phyloP scores from a whole-genome alignment of 2,329 filamentous ascomycete species.

The Fusarium chuoi region DNA sequence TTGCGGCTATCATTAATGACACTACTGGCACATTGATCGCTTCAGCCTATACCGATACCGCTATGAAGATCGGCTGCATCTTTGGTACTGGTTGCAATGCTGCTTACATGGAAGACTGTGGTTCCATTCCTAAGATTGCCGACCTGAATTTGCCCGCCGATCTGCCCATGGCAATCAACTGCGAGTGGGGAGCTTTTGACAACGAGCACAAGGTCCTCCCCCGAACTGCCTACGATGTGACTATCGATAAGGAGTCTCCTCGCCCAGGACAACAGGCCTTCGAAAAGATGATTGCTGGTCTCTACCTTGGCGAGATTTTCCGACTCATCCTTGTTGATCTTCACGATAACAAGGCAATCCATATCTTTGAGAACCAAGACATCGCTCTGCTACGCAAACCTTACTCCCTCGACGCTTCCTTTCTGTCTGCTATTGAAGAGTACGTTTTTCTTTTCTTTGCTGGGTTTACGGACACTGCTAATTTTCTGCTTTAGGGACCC shows the following conservation, averaged over 20 bases:
- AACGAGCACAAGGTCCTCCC: constrained; percentile 92
- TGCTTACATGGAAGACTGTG: constrained; percentile 95
- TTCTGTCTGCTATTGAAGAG: constrained; percentile 93
- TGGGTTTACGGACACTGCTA: constrained; percentile 3
- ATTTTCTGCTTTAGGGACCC: constrained; percentile 71
- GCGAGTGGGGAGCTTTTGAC: constrained; percentile 97
- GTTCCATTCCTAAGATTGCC: constrained; percentile 91
- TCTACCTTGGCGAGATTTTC: constrained; percentile 96
- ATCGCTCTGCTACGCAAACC: constrained; percentile 82
- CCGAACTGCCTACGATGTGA: constrained; percentile 83
- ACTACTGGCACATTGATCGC: constrained; percentile 97
- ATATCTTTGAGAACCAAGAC: constrained; percentile 87
- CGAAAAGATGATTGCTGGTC: constrained; percentile 96
- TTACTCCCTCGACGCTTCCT: constrained; percentile 91
- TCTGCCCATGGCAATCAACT: constrained; percentile 93
- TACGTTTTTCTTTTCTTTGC: constrained; percentile 52
- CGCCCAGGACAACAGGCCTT: constrained; percentile 94
- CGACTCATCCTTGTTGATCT: constrained; percentile 87
- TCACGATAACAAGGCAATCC: constrained; percentile 77
- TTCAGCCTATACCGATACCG: constrained; percentile 92
- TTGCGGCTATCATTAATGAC: constrained; percentile 95
- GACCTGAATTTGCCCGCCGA: constrained; percentile 89
- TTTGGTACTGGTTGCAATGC: constrained; percentile 99
- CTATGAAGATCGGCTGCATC: constrained; percentile 96
- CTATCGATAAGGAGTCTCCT: constrained; percentile 90